Evolutionary conservation across 306 rosid genomes (phyloP), one percentile per base, ranked within the genome.

Genomic region (Carpinus fangiana): DNA sequence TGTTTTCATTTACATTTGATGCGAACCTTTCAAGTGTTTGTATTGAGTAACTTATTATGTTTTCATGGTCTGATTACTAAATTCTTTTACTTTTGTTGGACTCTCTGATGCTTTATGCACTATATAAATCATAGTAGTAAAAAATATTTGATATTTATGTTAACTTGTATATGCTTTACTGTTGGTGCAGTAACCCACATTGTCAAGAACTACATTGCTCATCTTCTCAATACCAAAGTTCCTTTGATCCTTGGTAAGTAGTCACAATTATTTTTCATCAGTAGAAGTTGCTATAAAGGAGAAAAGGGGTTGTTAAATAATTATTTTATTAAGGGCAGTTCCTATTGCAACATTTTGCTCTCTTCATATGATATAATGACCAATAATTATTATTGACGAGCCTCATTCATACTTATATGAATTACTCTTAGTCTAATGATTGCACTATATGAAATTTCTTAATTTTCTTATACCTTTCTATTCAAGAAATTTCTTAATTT

Each of bases 161-260:
- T 59, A 5, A 51, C 18, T 61, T 56, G 28, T 38, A 66, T 66
- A 71, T 73, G 45, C 16, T 74, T 68, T 62, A 47, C 78, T 80
- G 72, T 85, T 72, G 76, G 65, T 83, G 93, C 92, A 88, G 98
- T 84, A 1, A 89, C 95, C 77, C 97, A 89, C 85, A 92, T 92
- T 84, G 90, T 79, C 81, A 94, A 94, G 97, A 92, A 94, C 89
- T 94, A 86, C 91, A 80, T 92, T 12, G 86, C 91, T 82, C 95
- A 84, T 84, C 73, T 79, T 65, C 91, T 94, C 87, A 79, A 90
- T 60, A 72, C 84, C 64, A 94, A 92, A 84, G 95, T 94, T 87
- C 98, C 98, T 65, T 77, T 94, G 81, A 94, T 94, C 83, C 87
- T 94, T 81, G 98, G 98, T 92, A 92, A 82, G 51, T 72, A 72